Evolutionary conservation across 1,284 basidiomycete species (phyloP), one percentile per base, ranked within the genome.

Genomic region (Agroathelia rolfsii): DNA sequence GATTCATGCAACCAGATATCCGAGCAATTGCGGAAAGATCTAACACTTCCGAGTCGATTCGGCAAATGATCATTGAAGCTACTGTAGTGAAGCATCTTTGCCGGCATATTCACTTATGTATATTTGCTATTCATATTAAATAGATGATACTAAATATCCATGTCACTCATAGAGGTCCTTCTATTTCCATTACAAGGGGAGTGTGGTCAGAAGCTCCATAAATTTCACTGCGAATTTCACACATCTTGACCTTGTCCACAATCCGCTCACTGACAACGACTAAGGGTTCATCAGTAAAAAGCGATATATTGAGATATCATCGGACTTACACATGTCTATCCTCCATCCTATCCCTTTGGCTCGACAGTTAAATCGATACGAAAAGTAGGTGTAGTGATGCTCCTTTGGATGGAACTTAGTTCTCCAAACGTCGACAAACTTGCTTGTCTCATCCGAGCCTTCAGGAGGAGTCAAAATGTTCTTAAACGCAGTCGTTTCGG

Each of bases 161-260:
- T 11, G 11, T 39, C 40, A 23, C 38, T 49, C 27, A 69, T 36
- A 56, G 44, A 17, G 41, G 45, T 15, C 56, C 58, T 16, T 65
- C 63, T 28, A 85, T 66, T 47, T 87, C 84, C 56, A 86, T 51
- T n/a, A 79, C 71, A 17, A 89, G 55, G 6, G 86, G 85, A 46
- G 81, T 74, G 51, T 87, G 86, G 47, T 89, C 86, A 29, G 83
- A 87, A 26, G 84, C 82, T 3, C 86, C 86, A 40, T 84, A 89
- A 37, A 88, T 81, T 45, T 87, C 84, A 46, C 72, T 71, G 26
- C 87, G 66, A 38, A 89, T 89, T 51, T 86, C 83, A 48, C 81
- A 86, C 64, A 72, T 69, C 57, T 73, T 74, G 28, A 78, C 78
- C 24, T 64, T 64, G 15, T 72, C 64, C 13, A 57, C 55, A 26